phyloP scores from a whole-genome alignment of 176 grass and related monocot species.

The Zoysia japonica region DNA sequence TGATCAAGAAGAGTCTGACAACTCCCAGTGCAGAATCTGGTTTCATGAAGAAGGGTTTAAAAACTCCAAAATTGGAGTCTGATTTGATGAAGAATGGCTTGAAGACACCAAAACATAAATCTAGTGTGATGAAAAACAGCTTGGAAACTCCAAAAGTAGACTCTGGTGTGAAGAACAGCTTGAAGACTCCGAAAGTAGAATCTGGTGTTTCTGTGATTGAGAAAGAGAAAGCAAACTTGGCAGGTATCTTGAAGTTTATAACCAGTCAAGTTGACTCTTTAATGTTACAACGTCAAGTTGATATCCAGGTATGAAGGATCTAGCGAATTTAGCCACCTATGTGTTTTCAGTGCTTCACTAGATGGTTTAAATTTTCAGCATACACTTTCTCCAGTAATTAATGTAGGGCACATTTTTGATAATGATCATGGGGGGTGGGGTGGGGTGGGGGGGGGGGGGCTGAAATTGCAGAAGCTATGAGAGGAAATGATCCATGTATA shows the following conservation, averaged over 20 bases:
- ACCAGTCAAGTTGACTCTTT: conserved; percentile 60
- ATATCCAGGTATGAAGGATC: conserved; percentile 65
- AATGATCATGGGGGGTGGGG: neutral
- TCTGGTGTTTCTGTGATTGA: conserved; percentile 16
- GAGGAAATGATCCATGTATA: neutral
- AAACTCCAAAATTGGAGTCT: conserved; percentile 15
- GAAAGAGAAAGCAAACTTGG: conserved; percentile 41
- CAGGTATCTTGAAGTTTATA: conserved; percentile 63
- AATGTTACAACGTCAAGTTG: conserved; percentile 63
- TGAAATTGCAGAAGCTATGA: neutral
- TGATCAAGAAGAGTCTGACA: conserved; percentile 10
- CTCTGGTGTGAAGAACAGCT: conserved; percentile 35
- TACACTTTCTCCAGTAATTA: too few relatives aligned
- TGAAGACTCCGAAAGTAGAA: conserved; percentile 35
- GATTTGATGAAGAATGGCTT: conserved; percentile 24
- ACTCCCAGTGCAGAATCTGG: conserved; percentile 17
- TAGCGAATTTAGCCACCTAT: conserved; percentile 5
- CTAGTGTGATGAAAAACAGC: conserved; percentile 33
- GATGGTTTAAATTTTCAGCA: conserved; percentile 9
- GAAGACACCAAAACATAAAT: conserved; percentile 23
- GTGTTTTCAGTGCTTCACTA: conserved; percentile 17
- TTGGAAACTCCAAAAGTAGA: conserved; percentile 37
- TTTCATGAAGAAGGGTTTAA: conserved; percentile 23
- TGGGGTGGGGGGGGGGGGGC: neutral
- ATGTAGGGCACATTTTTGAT: neutral